A percentile compares a stretch with the other conserved stretches of the same genome.
Conservation (phyloP, 768 basidiomycete genomes). For the Baorangia bicolor region DNA sequence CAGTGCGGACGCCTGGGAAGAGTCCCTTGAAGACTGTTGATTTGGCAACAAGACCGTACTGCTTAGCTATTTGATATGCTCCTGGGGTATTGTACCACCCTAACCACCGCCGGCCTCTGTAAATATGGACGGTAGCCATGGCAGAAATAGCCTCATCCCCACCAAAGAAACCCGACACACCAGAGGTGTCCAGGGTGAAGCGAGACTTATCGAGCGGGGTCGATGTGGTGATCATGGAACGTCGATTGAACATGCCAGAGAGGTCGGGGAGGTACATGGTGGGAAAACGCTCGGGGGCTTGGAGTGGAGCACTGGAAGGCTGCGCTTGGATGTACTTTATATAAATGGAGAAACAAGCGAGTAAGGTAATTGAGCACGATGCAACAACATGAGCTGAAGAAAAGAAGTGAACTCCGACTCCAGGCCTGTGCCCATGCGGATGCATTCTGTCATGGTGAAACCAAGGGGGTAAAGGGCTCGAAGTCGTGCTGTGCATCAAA, state of each 20-base stretch:
- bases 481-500: no score
- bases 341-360: not conserved
- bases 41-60: constrained; percentile 21
- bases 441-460: no score
- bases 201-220: not conserved
- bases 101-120: constrained; percentile 24
- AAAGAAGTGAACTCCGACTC: not conserved
- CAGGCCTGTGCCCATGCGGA: not conserved
- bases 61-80: constrained; percentile 28
- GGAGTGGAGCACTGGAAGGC: not conserved
- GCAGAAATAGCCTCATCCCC: no score
- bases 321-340: not conserved
- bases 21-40: constrained; percentile 11
- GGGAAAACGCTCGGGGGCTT: not conserved
- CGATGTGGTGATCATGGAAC: not conserved
- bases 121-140: constrained; percentile 30
- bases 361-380: not conserved
- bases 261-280: constrained; percentile 3
- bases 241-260: not conserved
- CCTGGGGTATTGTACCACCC: constrained; percentile 38
- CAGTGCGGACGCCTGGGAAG: constrained; percentile 12
- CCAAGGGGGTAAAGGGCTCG: no score
- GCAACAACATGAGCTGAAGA: not conserved
- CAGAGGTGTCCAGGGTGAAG: no score
- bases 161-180: no score